Percentiles rank a stretch among this genome's conserved stretches.
Evolutionary conservation across 495 filamentous ascomycete species (phyloP).

Genomic region (Hypoxylon lenormandii): DNA sequence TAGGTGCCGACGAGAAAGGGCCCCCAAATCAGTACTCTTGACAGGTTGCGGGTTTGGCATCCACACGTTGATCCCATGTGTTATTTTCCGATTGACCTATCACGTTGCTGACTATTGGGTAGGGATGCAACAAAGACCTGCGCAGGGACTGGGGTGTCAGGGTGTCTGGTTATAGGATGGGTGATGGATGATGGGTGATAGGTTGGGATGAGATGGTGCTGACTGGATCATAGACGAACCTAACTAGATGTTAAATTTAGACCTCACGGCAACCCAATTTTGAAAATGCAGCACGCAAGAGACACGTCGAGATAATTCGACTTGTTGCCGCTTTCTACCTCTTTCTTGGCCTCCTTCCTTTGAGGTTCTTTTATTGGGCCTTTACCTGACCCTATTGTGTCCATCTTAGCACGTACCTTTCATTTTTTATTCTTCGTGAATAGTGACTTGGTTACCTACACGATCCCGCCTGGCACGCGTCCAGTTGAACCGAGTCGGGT

Average conservation of each 20-base stretch:
- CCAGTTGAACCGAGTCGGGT: too few species aligned
- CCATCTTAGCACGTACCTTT: too few species aligned
- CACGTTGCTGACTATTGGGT: not conserved
- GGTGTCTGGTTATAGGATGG: conserved; percentile 30
- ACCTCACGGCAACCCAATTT: conserved; percentile 40
- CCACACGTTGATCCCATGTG: conserved; percentile 17
- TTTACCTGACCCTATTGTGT: too few species aligned
- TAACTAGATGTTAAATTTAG: conserved; percentile 43
- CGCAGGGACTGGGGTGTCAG: conserved; percentile 33
- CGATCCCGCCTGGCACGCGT: too few species aligned
- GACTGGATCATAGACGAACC: conserved; percentile 9
- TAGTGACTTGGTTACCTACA: too few species aligned
- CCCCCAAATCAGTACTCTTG: conserved; percentile 1
- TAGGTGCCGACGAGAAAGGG: conserved; percentile 4
- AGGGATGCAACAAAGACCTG: conserved; percentile 17
- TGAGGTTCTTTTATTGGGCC: too few species aligned
- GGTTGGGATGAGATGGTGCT: conserved; percentile 2
- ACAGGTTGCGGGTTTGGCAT: not conserved
- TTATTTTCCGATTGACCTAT: conserved; percentile 32
- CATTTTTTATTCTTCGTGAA: too few species aligned
- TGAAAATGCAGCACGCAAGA: too few species aligned
- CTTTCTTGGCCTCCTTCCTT: not conserved
- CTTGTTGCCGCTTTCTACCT: too few species aligned
- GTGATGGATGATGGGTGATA: not conserved
- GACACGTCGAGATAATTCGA: too few species aligned